Percentiles rank a stretch among this genome's conserved stretches.
Conservation (phyloP, 805 yeast genomes). For the Yarrowia osloensis region DNA sequence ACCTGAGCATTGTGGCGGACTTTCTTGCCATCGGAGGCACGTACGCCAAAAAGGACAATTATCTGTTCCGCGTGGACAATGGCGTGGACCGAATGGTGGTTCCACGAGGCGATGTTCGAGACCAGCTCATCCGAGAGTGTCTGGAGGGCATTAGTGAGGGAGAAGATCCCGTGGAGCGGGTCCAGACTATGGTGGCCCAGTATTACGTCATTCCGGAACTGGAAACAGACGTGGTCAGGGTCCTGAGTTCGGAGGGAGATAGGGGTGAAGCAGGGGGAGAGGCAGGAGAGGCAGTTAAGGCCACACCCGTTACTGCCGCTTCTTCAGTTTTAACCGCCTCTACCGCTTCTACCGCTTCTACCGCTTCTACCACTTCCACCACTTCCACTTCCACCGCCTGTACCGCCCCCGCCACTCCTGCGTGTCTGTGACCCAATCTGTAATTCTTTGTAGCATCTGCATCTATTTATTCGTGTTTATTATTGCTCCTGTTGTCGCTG, state of each 20-base stretch:
- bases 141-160: constrained; percentile 16
- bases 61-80: constrained; percentile 12
- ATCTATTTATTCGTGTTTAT: not conserved
- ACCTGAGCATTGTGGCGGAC: constrained; percentile 16
- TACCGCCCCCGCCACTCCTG: not conserved
- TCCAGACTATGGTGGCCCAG: constrained; percentile 17
- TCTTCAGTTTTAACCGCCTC: not conserved
- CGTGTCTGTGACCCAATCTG: not conserved
- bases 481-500: not conserved
- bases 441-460: constrained; percentile 11
- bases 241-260: not conserved
- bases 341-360: not conserved
- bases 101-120: constrained; percentile 12
- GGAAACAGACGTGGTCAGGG: constrained; percentile 16
- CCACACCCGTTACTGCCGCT: not conserved
- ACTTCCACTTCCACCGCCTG: not conserved
- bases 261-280: not conserved
- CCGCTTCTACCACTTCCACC: not conserved
- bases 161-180: constrained; percentile 16
- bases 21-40: constrained; percentile 26
- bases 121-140: constrained; percentile 12
- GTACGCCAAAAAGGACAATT: constrained; percentile 24
- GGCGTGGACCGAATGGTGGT: constrained; percentile 26
- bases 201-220: constrained; percentile 17
- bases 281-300: not conserved